These are phyloP conservation scores for Salvia miltiorrhiza DNA, from an alignment of 257 asterid genomes.

Conservation along the genomic window DNA sequence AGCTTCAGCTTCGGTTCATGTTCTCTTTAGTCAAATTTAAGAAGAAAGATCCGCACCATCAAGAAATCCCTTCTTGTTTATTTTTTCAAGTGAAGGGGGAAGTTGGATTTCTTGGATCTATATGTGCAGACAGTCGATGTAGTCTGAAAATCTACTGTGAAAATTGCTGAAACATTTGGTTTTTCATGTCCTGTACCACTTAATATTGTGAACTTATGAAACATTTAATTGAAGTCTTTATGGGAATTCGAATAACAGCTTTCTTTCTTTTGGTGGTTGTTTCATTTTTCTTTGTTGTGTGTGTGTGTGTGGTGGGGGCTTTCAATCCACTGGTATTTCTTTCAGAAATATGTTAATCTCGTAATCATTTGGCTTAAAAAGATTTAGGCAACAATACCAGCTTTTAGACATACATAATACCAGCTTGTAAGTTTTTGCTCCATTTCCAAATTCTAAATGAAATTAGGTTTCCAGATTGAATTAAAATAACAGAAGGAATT, in stretches of 20 bases:
- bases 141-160: background rate
- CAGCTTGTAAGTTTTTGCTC: background rate
- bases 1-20: background rate
- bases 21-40: background rate
- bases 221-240: background rate
- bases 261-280: background rate
- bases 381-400: background rate
- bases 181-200: too few relatives aligned
- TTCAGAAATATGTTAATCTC: background rate
- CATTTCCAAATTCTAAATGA: background rate
- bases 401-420: background rate
- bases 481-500: background rate
- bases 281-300: background rate
- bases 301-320: background rate
- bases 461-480: background rate
- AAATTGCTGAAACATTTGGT: too few relatives aligned
- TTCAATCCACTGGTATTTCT: background rate
- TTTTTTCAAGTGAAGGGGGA: background rate
- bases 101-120: slow-evolving; percentile 4
- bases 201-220: background rate
- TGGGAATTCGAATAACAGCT: background rate
- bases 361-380: background rate
- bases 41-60: background rate
- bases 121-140: background rate
- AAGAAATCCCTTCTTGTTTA: slow-evolving; percentile 11